A percentile compares a stretch with the other conserved stretches of the same genome.
Evolutionary conservation across 495 filamentous ascomycete genomes (phyloP).

Genomic region (Penicillium verhagenii): DNA sequence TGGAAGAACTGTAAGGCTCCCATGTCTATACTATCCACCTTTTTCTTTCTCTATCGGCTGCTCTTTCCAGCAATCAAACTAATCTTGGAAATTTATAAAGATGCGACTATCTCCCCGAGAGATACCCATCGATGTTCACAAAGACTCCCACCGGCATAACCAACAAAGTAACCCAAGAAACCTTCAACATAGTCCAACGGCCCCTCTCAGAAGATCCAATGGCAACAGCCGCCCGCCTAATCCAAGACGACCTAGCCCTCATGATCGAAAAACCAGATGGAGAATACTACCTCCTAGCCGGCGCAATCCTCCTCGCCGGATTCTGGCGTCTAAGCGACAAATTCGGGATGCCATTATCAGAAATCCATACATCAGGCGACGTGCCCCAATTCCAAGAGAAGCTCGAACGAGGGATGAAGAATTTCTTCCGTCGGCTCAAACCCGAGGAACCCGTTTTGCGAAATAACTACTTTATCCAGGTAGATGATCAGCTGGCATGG

Average conservation of each 20-base stretch:
- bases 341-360: slow-evolving; percentile 75
- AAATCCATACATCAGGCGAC: slow-evolving; percentile 81
- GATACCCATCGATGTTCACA: slow-evolving; percentile 73
- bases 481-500: slow-evolving; percentile 72
- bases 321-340: slow-evolving; percentile 90
- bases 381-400: slow-evolving; percentile 78
- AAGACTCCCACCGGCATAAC: slow-evolving; percentile 64
- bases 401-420: slow-evolving; percentile 79
- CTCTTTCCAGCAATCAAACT: no score
- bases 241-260: slow-evolving; percentile 84
- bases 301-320: slow-evolving; percentile 74
- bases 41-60: no score
- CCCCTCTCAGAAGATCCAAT: slow-evolving; percentile 81
- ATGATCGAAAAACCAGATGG: slow-evolving; percentile 81
- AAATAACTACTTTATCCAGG: slow-evolving; percentile 79
- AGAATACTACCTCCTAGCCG: slow-evolving; percentile 82
- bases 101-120: slow-evolving; percentile 69
- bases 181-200: slow-evolving; percentile 64
- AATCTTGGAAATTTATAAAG: no score
- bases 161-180: slow-evolving; percentile 71
- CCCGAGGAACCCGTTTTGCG: slow-evolving; percentile 63
- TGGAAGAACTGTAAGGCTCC: slow-evolving; percentile 64
- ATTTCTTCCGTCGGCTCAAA: slow-evolving; percentile 68
- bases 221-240: slow-evolving; percentile 66
- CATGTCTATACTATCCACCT: background rate